These are phyloP conservation scores for Colletotrichum tofieldiae DNA, from an alignment of 2,329 filamentous ascomycete species.

Conservation along the genomic window DNA sequence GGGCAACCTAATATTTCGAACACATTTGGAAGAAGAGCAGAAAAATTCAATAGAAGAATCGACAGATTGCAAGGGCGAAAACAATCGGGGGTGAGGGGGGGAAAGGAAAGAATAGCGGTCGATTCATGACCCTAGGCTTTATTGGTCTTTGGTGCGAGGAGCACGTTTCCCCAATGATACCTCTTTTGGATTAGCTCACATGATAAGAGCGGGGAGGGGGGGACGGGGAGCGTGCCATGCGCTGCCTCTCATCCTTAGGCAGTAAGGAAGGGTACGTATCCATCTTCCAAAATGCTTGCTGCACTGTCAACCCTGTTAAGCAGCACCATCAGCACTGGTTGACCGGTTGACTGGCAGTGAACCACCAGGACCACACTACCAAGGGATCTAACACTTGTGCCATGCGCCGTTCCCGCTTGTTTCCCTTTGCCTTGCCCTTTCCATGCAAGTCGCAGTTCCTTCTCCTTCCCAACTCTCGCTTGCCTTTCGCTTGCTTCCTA, in stretches of 20 bases:
- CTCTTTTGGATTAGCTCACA: background rate
- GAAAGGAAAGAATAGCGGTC: background rate
- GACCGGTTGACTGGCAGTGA: background rate
- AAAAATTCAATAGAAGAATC: background rate
- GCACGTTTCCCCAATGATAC: background rate
- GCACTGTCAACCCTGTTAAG: too few species aligned
- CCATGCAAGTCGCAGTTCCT: background rate
- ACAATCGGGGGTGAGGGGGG: background rate
- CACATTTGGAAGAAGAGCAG: background rate
- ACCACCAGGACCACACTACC: background rate
- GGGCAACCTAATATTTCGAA: background rate
- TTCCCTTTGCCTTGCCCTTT: background rate
- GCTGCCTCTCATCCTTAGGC: background rate
- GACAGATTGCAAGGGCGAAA: background rate
- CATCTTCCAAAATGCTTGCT: background rate
- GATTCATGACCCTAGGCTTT: slow-evolving; percentile 17
- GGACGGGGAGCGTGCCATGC: background rate
- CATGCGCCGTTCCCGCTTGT: slow-evolving; percentile 28
- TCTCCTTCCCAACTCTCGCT: background rate
- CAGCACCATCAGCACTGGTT: background rate
- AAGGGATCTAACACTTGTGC: slow-evolving; percentile 10
- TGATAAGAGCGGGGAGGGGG: background rate
- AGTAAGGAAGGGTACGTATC: background rate
- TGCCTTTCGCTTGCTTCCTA: slow-evolving; percentile 37
- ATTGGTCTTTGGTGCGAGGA: background rate